phyloP scores from a whole-genome alignment of 2,329 filamentous ascomycete species.

The Drechmeria coniospora region DNA sequence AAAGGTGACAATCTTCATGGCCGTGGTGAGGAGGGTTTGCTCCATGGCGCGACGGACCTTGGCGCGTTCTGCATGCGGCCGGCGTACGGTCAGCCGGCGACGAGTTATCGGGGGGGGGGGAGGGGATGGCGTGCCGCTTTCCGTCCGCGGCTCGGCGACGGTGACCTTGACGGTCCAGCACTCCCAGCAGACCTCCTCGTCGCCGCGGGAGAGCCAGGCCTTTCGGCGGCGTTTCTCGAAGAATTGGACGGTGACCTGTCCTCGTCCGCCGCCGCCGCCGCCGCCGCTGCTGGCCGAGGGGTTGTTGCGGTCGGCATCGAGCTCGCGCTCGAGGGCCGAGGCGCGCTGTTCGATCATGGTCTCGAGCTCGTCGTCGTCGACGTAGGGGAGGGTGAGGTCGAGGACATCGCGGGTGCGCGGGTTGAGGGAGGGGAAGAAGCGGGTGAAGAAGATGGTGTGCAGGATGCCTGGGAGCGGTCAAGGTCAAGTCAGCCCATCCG shows the following conservation, averaged over 20 bases:
- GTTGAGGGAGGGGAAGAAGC: constrained; percentile 78
- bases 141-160: constrained; percentile 77
- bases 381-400: constrained; percentile 76
- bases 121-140: constrained; percentile 49
- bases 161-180: constrained; percentile 88
- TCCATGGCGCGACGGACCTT: constrained; percentile 88
- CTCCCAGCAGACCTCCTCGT: constrained; percentile 96
- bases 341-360: constrained; percentile 86
- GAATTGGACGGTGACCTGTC: constrained; percentile 77
- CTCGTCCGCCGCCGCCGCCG: constrained; percentile 43
- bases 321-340: constrained; percentile 61
- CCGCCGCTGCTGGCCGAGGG: constrained; percentile 9
- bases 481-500: no score
- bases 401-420: constrained; percentile 79
- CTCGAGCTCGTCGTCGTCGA: constrained; percentile 81
- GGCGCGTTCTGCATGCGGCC: constrained; percentile 48
- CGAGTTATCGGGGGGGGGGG: constrained; percentile 1
- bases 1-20: constrained; percentile 76
- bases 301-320: constrained; percentile 42
- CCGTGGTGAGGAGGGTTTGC: constrained; percentile 70
- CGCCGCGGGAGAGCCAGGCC: constrained; percentile 61
- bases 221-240: constrained; percentile 84
- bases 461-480: no score
- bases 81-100: not conserved
- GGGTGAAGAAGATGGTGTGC: constrained; percentile 97